Base-by-base conservation (phyloP, 2,329 filamentous ascomycete genomes). In the Rasamsonia emersonii region DNA sequence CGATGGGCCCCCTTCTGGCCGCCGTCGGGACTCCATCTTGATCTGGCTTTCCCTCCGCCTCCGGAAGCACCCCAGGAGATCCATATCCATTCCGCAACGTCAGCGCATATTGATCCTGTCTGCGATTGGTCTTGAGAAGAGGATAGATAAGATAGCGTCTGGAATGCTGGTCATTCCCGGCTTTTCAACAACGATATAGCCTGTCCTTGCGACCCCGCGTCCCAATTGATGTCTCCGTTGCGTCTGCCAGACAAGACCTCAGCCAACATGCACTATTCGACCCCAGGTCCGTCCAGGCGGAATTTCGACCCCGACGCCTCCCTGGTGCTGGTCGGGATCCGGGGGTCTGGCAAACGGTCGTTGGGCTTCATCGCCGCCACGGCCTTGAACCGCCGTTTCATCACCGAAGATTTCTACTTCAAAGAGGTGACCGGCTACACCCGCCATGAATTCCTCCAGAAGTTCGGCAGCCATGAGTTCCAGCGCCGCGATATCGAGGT, bases 401-500 rank as follows among this genome's bases (percentile, higher is more conserved):
- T 64, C 14, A 64, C 61, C 6, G 61, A 62, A 40, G 61, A 64
- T 35, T 58, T 64, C 38, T 64, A 58, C 37, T 64, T 64, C 36
- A 58, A 58, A 28, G 56, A 58, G 24, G 41, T 55, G n/a, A 63
- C 60, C 3, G 59, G 60, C 3, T 33, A 58, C 18, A 56, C 59
- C 19, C 54, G 61, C 28, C 59, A 62, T 33, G 60, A 62, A 32
- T 64, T 57, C 27, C 47, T 64, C 20, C 56, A 57, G 39, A 39
- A 41, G 13, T 46, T 57, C 36, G 61, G 61, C 18, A 58, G 54
- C 36, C 59, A 61, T 32, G 54, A 61, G 29, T 64, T 64, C 30
- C 59, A 64, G 38, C 51, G 51, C 14, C 55, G 54, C 9, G 59
- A 62, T 34, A 56, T 64, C 17, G 59, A 64, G 33, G 51, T 62